Percentiles rank a stretch among this genome's conserved stretches.
phyloP scores from a whole-genome alignment of 2,329 filamentous ascomycete genomes.

The Fusarium foetens region DNA sequence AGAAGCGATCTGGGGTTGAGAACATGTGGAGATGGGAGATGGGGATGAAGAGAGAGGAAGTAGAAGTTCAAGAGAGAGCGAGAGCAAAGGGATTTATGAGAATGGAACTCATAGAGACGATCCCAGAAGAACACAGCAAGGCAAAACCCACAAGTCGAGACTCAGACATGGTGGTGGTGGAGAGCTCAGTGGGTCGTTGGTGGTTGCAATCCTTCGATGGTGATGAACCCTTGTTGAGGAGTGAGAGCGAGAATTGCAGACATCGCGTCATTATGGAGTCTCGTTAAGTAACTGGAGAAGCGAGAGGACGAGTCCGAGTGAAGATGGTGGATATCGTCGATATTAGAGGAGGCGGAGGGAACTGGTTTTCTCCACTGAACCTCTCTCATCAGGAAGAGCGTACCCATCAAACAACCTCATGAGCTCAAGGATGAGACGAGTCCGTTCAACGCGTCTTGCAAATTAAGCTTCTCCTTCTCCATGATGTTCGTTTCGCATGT shows the following conservation, averaged over 20 bases:
- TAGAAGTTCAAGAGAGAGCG: background rate
- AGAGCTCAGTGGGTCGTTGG: conserved; percentile 21
- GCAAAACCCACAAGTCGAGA: conserved; percentile 2
- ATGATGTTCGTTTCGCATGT: background rate
- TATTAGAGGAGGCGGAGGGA: conserved; percentile 14
- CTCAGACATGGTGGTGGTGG: conserved; percentile 13
- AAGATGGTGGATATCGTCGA: conserved; percentile 28
- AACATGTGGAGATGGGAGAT: conserved; percentile 5
- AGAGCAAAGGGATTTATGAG: conserved; percentile 21
- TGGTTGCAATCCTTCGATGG: background rate
- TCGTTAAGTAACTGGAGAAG: conserved; percentile 2
- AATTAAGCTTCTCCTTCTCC: conserved; percentile 29
- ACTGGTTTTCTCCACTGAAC: conserved; percentile 25
- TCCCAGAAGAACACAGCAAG: background rate
- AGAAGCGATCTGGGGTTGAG: conserved; percentile 13
- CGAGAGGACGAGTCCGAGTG: conserved; percentile 11
- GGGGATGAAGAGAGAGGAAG: background rate
- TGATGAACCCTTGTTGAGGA: conserved; percentile 8
- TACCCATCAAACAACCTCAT: conserved; percentile 35
- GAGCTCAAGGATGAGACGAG: conserved; percentile 13
- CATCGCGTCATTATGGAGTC: conserved; percentile 37
- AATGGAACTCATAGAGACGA: background rate
- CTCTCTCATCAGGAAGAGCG: background rate
- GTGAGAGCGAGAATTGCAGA: background rate
- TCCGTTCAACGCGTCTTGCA: conserved; percentile 7